Evolutionary conservation across 2,329 filamentous ascomycete species (phyloP), one percentile per base, ranked within the genome.

Genomic region (Aspergillus calidoustus): DNA sequence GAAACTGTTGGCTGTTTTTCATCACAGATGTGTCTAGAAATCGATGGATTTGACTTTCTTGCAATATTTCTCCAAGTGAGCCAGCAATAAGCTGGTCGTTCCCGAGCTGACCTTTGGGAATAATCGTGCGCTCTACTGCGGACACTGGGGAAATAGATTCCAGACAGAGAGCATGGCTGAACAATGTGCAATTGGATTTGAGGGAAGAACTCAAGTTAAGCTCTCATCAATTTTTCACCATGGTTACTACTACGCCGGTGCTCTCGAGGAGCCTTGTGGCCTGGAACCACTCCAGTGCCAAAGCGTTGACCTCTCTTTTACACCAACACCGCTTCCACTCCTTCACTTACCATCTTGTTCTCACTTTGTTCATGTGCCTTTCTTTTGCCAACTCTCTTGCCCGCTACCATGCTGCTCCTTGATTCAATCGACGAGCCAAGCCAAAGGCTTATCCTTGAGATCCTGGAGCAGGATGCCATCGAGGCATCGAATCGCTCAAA

Each of bases 391-490:
- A 47, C n/a, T 44, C 38, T 47, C 25, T 54, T 47, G 15, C 8
- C 41, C 28, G 43, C 19, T 38, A n/a, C 15, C n/a, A 59, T 41
- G 25, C 4, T 23, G 25, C 15, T 9, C 13, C 19, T 25, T 28
- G 34, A 47, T 51, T 46, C 13, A 11, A 57, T 65, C 61, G 38
- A 63, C 15, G 51, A 57, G 5, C 11, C 17, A 9, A 59, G 46
- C 6, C 25, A 41, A 11, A 50, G 60, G 11, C 43, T 59, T 4
- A 59, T 61, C 30, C 19, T 63, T 15, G 19, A 44, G 11, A 7
- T 55, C 28, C 41, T 63, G 17, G 11, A 30, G 13, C 38, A 48
- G 11, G 61, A 65, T 34, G 31, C 38, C 3, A 22, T 50, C 19
- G 54, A 49, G 7, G 47, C 38, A n/a, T 51, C 46, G 7, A 44